phyloP scores from a whole-genome alignment of 2,329 filamentous ascomycete species.

The Curvularia spicifera region DNA sequence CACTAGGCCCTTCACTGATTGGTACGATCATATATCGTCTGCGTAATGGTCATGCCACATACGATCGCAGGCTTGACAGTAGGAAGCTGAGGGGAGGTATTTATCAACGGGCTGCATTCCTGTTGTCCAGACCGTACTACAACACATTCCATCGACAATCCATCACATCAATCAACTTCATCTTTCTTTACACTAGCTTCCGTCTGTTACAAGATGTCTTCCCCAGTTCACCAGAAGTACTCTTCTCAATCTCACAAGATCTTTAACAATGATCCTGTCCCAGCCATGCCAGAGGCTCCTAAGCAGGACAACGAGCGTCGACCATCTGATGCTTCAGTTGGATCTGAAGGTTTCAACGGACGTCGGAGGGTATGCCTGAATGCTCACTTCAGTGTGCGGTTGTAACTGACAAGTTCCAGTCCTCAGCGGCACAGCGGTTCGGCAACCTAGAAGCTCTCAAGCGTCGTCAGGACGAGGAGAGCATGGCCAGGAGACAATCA shows the following conservation, averaged over 20 bases:
- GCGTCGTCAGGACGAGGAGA: constrained; percentile 39
- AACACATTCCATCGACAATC: neutral
- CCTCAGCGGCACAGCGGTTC: constrained; percentile 40
- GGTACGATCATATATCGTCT: constrained; percentile 42
- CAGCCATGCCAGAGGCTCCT: constrained; percentile 43
- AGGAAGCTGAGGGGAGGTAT: constrained; percentile 25
- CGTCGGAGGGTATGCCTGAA: constrained; percentile 38
- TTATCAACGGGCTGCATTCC: constrained; percentile 21
- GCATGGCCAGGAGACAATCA: constrained; percentile 37
- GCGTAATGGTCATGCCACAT: constrained; percentile 43
- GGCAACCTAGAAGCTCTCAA: constrained; percentile 44
- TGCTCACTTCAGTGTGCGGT: neutral
- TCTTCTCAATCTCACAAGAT: constrained; percentile 43
- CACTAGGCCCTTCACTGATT: constrained; percentile 34
- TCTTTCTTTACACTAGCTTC: neutral
- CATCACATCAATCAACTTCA: too few species aligned
- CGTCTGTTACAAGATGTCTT: constrained; percentile 37
- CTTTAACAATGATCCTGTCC: constrained; percentile 37
- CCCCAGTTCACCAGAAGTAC: constrained; percentile 49
- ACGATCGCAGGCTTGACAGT: constrained; percentile 25
- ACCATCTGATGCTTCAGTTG: constrained; percentile 40
- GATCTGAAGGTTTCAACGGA: constrained; percentile 29
- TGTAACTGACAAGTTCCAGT: constrained; percentile 28
- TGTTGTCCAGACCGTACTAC: neutral
- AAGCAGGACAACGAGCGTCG: constrained; percentile 44